These are phyloP conservation scores for Eucalyptus leucophloia DNA, from an alignment of 345 rosid genomes.

Conservation along the genomic window DNA sequence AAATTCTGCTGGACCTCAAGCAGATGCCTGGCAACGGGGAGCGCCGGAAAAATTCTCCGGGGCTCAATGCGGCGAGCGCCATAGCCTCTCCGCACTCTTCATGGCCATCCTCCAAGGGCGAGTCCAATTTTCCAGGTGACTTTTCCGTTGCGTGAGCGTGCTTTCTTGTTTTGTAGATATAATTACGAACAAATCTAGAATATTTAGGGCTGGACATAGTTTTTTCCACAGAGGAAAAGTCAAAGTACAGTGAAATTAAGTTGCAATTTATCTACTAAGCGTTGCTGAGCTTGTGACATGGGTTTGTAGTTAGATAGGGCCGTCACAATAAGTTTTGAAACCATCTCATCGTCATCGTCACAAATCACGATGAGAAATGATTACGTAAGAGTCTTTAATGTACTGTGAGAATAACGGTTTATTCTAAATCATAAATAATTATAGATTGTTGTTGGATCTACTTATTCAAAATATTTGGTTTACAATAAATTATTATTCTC, in stretches of 20 bases:
- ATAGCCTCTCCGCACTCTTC: slow-evolving; percentile 15
- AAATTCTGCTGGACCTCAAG: slow-evolving; percentile 61
- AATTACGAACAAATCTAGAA: too few relatives aligned
- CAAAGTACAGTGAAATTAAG: too few relatives aligned
- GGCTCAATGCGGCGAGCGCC: neutral
- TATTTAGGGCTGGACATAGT: too few relatives aligned
- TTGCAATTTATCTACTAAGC: too few relatives aligned
- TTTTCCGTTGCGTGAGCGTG: neutral
- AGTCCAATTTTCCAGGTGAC: slow-evolving; percentile 60
- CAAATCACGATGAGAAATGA: too few relatives aligned
- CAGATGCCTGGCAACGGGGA: slow-evolving; percentile 33
- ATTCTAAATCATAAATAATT: too few relatives aligned
- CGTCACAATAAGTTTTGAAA: rapidly evolving
- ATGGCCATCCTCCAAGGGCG: slow-evolving; percentile 24
- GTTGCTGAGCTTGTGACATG: too few relatives aligned
- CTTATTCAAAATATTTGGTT: too few relatives aligned
- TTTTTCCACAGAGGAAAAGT: too few relatives aligned
- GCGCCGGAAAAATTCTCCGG: slow-evolving; percentile 15
- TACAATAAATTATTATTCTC: too few relatives aligned
- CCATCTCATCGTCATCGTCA: too few relatives aligned
- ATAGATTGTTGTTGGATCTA: rapidly evolving
- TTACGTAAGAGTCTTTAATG: rapidly evolving
- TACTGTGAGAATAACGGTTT: rapidly evolving
- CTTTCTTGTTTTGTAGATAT: neutral
- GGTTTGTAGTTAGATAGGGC: too few relatives aligned